These are phyloP conservation scores for Aureobasidium lini DNA, from an alignment of 2,329 filamentous ascomycete species.

Conservation along the genomic window DNA sequence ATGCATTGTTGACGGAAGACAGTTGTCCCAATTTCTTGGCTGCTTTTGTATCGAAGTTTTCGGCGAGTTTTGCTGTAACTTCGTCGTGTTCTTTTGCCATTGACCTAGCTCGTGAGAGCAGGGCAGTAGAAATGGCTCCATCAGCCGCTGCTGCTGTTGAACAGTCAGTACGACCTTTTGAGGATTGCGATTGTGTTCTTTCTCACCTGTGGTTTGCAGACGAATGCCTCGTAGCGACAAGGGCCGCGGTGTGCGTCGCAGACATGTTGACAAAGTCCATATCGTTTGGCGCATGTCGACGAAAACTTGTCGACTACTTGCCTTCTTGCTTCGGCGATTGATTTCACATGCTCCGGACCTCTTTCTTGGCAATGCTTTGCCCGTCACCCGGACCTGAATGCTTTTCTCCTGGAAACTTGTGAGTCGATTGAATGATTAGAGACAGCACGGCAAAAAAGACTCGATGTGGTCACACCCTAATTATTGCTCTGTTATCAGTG, in stretches of 20 bases:
- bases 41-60: conserved; percentile 47
- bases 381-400: neutral
- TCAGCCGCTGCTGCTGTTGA: conserved; percentile 12
- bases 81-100: conserved; percentile 48
- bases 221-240: conserved; percentile 13
- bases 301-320: conserved; percentile 8
- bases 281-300: conserved; percentile 13
- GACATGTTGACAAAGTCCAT: conserved; percentile 20
- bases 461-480: too few species aligned
- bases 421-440: too few species aligned
- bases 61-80: conserved; percentile 45
- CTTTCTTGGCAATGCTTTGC: neutral
- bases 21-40: conserved; percentile 54
- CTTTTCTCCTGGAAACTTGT: neutral
- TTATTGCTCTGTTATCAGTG: too few species aligned
- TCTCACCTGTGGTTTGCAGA: conserved; percentile 19
- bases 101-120: conserved; percentile 49
- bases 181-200: neutral
- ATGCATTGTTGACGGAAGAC: conserved; percentile 42
- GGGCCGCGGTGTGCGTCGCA: conserved; percentile 16
- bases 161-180: neutral
- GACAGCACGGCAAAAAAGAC: too few species aligned
- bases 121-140: conserved; percentile 42
- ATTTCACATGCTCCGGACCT: conserved; percentile 4
- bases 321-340: neutral